Conservation (phyloP, 371 early-diverging fungal genomes). For the Mortierella sp. region DNA sequence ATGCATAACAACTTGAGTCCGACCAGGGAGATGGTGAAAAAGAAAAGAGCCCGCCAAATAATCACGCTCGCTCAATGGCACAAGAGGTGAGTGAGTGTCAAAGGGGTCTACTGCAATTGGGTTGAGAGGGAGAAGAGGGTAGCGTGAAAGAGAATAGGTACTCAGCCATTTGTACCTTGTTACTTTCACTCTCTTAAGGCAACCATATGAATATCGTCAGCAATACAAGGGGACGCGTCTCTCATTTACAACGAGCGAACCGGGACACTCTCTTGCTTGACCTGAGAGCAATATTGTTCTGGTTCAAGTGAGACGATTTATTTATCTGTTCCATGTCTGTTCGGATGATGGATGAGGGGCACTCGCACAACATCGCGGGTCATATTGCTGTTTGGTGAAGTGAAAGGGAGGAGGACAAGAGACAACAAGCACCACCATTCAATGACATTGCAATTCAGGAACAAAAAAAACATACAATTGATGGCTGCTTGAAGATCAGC, state of each 20-base stretch:
- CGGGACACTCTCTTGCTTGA: background rate
- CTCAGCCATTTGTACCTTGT: background rate
- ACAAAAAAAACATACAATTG: too few relatives aligned
- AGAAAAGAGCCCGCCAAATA: background rate
- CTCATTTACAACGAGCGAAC: background rate
- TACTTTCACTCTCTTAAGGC: background rate
- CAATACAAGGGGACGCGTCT: background rate
- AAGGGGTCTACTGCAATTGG: background rate
- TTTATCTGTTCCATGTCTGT: background rate
- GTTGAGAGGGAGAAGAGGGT: background rate
- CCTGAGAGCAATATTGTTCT: background rate
- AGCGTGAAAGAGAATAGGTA: background rate
- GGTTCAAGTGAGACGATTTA: background rate
- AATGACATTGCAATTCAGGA: too few relatives aligned
- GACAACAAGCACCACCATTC: too few relatives aligned
- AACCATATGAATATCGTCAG: slow-evolving; percentile 5
- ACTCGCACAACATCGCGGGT: background rate
- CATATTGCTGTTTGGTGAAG: background rate
- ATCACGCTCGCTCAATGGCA: background rate
- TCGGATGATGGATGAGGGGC: background rate
- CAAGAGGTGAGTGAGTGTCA: background rate
- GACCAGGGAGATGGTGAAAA: too few relatives aligned
- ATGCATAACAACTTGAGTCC: background rate
- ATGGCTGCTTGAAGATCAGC: background rate
- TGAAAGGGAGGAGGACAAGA: too few relatives aligned